phyloP scores from a whole-genome alignment of 306 rosid genomes.

The Prinsepia uniflora region DNA sequence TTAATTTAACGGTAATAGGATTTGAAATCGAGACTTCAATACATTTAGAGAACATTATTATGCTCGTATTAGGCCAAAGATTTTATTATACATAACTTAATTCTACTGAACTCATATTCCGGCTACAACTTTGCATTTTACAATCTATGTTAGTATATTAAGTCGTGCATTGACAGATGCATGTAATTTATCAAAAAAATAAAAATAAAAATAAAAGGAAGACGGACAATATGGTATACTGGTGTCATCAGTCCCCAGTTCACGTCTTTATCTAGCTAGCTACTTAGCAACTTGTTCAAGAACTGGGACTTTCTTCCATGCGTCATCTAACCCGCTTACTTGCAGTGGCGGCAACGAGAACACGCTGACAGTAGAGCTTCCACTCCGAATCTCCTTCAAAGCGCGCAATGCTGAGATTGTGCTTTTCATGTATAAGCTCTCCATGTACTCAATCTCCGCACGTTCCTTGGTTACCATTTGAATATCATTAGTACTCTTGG shows the following conservation, averaged over 20 bases:
- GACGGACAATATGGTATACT: slow-evolving; percentile 1
- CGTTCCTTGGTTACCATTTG: slow-evolving; percentile 52
- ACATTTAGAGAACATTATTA: slow-evolving; percentile 13
- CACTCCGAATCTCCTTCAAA: slow-evolving; percentile 82
- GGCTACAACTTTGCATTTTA: slow-evolving; percentile 44
- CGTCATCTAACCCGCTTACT: slow-evolving; percentile 32
- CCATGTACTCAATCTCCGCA: slow-evolving; percentile 75
- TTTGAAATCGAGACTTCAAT: too few relatives aligned
- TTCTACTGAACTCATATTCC: slow-evolving; percentile 36
- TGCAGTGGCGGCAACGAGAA: slow-evolving; percentile 90
- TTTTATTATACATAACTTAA: slow-evolving; percentile 43
- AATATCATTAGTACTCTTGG: slow-evolving; percentile 37
- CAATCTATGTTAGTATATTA: slow-evolving; percentile 63
- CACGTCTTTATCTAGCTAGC: neutral
- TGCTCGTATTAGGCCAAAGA: slow-evolving; percentile 23
- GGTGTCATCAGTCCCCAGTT: slow-evolving; percentile 37
- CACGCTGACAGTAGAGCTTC: slow-evolving; percentile 79
- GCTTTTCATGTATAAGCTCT: slow-evolving; percentile 81
- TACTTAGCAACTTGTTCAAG: slow-evolving; percentile 37
- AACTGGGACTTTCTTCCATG: slow-evolving; percentile 33
- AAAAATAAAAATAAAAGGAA: neutral
- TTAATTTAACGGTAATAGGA: too few relatives aligned
- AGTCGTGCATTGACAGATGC: slow-evolving; percentile 33
- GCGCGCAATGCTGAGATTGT: slow-evolving; percentile 73
- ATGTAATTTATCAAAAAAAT: slow-evolving; percentile 5